Base-by-base conservation (phyloP, 164 flowering plant genomes). In the Malania oleifera region DNA sequence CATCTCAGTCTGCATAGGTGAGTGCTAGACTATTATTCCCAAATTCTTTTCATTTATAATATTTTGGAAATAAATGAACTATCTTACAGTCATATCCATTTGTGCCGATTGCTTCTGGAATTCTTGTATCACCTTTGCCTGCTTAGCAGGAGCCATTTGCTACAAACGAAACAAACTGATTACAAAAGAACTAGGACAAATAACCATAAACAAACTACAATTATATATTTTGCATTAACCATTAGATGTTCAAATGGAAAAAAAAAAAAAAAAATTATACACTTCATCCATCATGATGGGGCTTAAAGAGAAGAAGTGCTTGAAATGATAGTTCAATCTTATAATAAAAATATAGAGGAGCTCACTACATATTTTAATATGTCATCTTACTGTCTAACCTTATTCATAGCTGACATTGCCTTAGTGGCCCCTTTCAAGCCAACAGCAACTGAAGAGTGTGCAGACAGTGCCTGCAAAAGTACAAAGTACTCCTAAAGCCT, bases 101-200 rank as follows among this genome's bases (percentile, higher is more conserved):
- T 92, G 96, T 11, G 96, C 93, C 15, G 98, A 87, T 62, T 87
- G 98, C 74, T 62, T 89, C 82, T 92, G 98, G 65, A 92, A 92
- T 20, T 92, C 98, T 57, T 67, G 72, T 35, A 89, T 81, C 47
- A 86, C 78, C 75, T 82, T 84, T 27, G 74, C 70, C 70, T 89
- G 96, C 70, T 92, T 82, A 43, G 78, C 80, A 43, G 98, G 98
- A 20, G 62, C 84, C 90, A 89, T 84, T 87, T 92, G 85, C 98
- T 92, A 85, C 68, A 77, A 67, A 64, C 24, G 26, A 44, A 51
- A 61, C 15, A 35, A 3, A 35, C 2, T n/a, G 29, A 15, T 31
- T 18, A 46, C 48, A 49, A 23, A 17, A 38, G 25, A 28, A 35
- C 28, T 17, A 10, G 23, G 35, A 20, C 35, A 31, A 20, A 22